A percentile compares a stretch with the other conserved stretches of the same genome.
Conservation (phyloP, 305 asterid species). For the Fraxinus greggii region DNA sequence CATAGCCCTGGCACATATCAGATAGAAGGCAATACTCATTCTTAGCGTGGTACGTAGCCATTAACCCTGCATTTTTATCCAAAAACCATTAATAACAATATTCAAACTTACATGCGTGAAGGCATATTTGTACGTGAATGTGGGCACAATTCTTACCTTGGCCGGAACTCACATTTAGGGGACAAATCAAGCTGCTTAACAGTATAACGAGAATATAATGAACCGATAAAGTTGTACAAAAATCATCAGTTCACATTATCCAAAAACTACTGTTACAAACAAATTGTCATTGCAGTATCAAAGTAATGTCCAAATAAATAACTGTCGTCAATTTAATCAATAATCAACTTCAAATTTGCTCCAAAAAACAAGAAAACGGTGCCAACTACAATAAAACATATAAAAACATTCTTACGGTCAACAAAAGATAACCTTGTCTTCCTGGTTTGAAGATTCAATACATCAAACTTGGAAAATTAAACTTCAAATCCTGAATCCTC, state of each 20-base stretch:
- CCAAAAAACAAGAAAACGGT: neutral
- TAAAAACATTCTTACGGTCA: neutral
- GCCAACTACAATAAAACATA: neutral
- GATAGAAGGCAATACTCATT: slow-evolving; percentile 92
- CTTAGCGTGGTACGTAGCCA: slow-evolving; percentile 96
- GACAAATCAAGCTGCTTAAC: neutral
- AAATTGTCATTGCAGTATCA: neutral
- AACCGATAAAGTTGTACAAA: neutral
- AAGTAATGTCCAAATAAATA: no score
- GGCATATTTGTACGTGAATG: neutral
- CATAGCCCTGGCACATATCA: slow-evolving; percentile 90
- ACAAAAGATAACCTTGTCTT: neutral
- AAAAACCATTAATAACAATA: neutral
- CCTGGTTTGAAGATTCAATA: neutral
- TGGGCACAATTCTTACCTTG: neutral
- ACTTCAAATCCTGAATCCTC: neutral
- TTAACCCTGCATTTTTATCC: slow-evolving; percentile 60
- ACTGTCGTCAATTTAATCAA: neutral
- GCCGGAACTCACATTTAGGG: neutral
- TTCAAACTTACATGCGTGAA: neutral
- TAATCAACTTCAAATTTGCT: neutral
- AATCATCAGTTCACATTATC: neutral
- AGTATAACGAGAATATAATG: neutral
- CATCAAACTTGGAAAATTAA: neutral
- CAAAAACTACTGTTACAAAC: neutral